Conservation (phyloP, 306 rosid genomes). For the Vicia sativa region DNA sequence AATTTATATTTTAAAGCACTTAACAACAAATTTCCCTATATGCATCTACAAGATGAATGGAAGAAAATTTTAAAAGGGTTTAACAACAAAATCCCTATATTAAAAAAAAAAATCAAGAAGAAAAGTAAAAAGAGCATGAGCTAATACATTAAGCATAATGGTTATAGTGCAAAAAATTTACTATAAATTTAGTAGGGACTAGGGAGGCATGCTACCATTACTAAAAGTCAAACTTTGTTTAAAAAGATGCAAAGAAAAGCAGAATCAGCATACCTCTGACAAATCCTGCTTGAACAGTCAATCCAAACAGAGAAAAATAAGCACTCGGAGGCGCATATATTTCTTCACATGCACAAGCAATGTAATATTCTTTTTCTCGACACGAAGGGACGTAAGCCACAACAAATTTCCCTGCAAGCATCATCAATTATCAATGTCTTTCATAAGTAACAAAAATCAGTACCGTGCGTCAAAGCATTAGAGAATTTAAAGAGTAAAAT, state of each 20-base stretch:
- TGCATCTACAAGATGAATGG: conserved; percentile 23
- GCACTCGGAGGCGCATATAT: conserved; percentile 97
- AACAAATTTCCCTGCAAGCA: conserved; percentile 71
- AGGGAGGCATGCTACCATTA: conserved; percentile 3
- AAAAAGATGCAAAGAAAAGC: conserved; percentile 18
- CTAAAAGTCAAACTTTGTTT: conserved; percentile 9
- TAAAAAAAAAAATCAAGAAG: not conserved
- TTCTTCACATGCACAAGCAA: conserved; percentile 94
- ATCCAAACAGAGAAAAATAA: conserved; percentile 86
- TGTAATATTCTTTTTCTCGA: conserved; percentile 88
- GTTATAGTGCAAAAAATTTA: conserved; percentile 6
- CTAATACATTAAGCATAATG: conserved; percentile 1
- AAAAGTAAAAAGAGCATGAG: not conserved
- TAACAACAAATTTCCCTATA: conserved; percentile 22
- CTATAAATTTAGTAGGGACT: conserved; percentile 9
- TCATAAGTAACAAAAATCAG: conserved; percentile 34
- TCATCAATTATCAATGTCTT: conserved; percentile 35
- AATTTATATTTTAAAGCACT: conserved; percentile 16
- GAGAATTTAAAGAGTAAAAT: conserved; percentile 17
- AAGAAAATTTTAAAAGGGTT: not conserved
- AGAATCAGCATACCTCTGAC: conserved; percentile 65
- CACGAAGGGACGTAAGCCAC: conserved; percentile 88
- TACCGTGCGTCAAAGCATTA: conserved; percentile 21
- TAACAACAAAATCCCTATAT: conserved; percentile 23
- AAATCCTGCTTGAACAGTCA: conserved; percentile 84